These are phyloP conservation scores for Metarhizium anisopliae DNA, from an alignment of 2,329 filamentous ascomycete species.

Conservation along the genomic window DNA sequence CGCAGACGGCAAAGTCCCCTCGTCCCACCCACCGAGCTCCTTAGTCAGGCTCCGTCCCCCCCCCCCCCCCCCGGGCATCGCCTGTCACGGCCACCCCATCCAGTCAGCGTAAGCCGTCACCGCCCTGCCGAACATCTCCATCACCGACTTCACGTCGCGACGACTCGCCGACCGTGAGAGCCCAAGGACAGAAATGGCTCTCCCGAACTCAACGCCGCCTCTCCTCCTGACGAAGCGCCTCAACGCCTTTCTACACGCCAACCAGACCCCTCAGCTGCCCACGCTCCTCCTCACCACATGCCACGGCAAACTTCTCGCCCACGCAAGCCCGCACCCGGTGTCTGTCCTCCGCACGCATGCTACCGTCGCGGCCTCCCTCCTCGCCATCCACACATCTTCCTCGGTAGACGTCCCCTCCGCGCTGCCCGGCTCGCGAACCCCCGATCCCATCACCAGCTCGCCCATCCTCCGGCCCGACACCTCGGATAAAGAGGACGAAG, in stretches of 20 bases:
- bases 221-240: conserved; percentile 58
- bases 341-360: conserved; percentile 51
- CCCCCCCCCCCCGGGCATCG: too few relatives aligned
- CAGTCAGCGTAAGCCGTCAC: too few relatives aligned
- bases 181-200: conserved; percentile 19
- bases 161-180: neutral
- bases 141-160: neutral
- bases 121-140: too few relatives aligned
- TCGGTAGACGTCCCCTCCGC: conserved; percentile 32
- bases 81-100: too few relatives aligned
- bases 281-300: conserved; percentile 51
- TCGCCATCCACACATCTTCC: conserved; percentile 45
- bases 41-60: too few relatives aligned
- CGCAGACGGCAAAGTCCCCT: neutral
- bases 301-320: conserved; percentile 54
- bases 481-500: conserved; percentile 10
- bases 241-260: conserved; percentile 50
- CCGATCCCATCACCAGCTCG: conserved; percentile 15
- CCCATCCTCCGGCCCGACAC: conserved; percentile 15
- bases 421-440: conserved; percentile 26
- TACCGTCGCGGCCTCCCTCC: conserved; percentile 54
- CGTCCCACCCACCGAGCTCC: neutral
- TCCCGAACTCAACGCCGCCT: conserved; percentile 37
- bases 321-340: conserved; percentile 47
- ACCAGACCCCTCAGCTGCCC: conserved; percentile 47